Base-by-base conservation (phyloP, 352 stramenopile genomes). In the Phytophthora litchii region DNA sequence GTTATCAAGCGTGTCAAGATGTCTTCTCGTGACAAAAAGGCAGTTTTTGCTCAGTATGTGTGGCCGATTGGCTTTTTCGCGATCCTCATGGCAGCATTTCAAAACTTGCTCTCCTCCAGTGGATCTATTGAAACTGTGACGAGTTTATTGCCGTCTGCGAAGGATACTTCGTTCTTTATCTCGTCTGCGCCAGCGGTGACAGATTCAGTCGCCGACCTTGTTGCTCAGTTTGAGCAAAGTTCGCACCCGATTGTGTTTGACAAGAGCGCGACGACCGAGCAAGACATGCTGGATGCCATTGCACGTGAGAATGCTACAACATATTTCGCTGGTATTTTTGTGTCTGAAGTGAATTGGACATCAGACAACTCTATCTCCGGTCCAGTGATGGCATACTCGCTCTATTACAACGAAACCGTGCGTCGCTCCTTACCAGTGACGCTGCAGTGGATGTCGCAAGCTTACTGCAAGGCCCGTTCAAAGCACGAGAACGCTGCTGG, bases 331-430 rank as follows among this genome's bases (percentile, higher is more conserved):
- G 83, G 70, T 1, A 67, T 87, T 1, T 78, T 82, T 49, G 70
- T 92, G 17, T 83, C 73, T 8, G 61, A 68, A 44, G 51, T 78
- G 8, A 78, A 72, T 27, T 61, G 67, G 54, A 59, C 52, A n/a
- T 48, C 57, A 19, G 29, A 60, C 7, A 55, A 55, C 16, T 40
- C 36, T 1, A 6, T 69, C 3, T 13, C 35, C 1, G 53, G 57
- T 21, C 42, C 52, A 1, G 54, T 53, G 17, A 61, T 74, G 6
- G 53, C 75, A 11, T 91, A 83, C 27, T 73, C 73, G 5, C 60
- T 89, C 4, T 83, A 74, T 41, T 92, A 92, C 64, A 92, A 92
- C 59, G 60, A 86, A 42, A 88, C 60, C 5, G 77, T 92, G 44
- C 51, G 65, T 41, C 67, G 57, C 6, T 86, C 83, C 3, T 64